Conservation (phyloP, 2,329 filamentous ascomycete genomes). For the Exophiala sp. region DNA sequence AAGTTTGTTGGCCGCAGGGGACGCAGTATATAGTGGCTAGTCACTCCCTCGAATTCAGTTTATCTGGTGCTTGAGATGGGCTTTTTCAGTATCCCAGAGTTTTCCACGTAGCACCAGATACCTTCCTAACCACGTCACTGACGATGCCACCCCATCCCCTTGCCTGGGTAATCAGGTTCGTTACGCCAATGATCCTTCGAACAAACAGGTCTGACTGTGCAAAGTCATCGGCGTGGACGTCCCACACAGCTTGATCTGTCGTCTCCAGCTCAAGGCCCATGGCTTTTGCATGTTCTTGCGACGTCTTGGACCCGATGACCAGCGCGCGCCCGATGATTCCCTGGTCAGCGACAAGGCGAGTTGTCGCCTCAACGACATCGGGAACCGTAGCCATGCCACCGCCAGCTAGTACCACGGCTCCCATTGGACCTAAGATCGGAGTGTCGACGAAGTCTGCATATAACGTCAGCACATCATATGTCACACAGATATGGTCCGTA, state of each 20-base stretch:
- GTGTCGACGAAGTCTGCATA: slow-evolving; percentile 57
- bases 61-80: too few relatives aligned
- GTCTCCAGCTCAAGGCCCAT: slow-evolving; percentile 18
- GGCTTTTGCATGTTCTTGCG: slow-evolving; percentile 35
- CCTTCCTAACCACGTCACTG: slow-evolving; percentile 17
- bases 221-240: slow-evolving; percentile 59
- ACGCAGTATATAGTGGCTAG: background rate
- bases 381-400: slow-evolving; percentile 50
- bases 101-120: slow-evolving; percentile 8
- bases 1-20: too few relatives aligned
- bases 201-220: slow-evolving; percentile 56
- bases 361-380: slow-evolving; percentile 63
- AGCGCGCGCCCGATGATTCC: slow-evolving; percentile 56
- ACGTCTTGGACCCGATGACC: slow-evolving; percentile 55
- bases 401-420: slow-evolving; percentile 55
- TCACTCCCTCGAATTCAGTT: too few relatives aligned
- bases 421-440: slow-evolving; percentile 51
- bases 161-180: slow-evolving; percentile 44
- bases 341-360: slow-evolving; percentile 59
- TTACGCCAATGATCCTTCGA: slow-evolving; percentile 50
- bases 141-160: slow-evolving; percentile 55
- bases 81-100: slow-evolving; percentile 10
- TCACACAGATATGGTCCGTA: too few relatives aligned
- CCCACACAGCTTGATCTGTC: slow-evolving; percentile 48
- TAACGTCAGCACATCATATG: background rate